Evolutionary conservation across 441 rosid genomes (phyloP).

Genomic region (Gossypium trilobum): DNA sequence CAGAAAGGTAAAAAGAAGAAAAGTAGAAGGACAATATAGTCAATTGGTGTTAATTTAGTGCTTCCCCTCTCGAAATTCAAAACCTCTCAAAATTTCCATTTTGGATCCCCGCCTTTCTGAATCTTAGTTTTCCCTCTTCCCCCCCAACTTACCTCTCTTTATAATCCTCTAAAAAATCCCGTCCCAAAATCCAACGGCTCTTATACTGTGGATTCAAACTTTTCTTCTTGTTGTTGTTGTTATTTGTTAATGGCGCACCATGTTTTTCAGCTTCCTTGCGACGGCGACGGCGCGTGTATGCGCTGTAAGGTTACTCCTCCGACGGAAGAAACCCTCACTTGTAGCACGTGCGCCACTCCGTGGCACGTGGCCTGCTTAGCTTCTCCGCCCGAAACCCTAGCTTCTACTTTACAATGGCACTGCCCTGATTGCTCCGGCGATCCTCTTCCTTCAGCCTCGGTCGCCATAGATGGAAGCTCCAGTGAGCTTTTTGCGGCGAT

Average conservation of each 20-base stretch:
- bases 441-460: not conserved
- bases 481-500: constrained; percentile 20
- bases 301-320: constrained; percentile 31
- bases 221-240: not conserved
- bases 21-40: not conserved
- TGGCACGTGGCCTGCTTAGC: constrained; percentile 33
- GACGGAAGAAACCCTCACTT: constrained; percentile 33
- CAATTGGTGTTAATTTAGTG: not conserved
- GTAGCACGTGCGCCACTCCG: constrained; percentile 40
- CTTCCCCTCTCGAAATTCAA: constrained; percentile 5
- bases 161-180: not conserved
- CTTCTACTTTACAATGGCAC: constrained; percentile 18
- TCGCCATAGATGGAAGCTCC: not conserved
- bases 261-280: constrained; percentile 46
- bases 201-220: not conserved
- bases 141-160: not conserved
- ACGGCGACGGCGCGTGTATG: constrained; percentile 44
- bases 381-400: constrained; percentile 13
- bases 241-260: constrained; percentile 30
- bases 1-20: not conserved
- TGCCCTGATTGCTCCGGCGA: constrained; percentile 23
- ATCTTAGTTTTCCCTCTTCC: not conserved
- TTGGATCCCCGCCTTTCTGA: constrained; percentile 5
- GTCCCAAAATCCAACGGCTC: not conserved
- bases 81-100: not conserved